Percentiles rank a stretch among this genome's conserved stretches.
Evolutionary conservation across 345 rosid genomes (phyloP).

Genomic region (Eutrema heterophyllum): DNA sequence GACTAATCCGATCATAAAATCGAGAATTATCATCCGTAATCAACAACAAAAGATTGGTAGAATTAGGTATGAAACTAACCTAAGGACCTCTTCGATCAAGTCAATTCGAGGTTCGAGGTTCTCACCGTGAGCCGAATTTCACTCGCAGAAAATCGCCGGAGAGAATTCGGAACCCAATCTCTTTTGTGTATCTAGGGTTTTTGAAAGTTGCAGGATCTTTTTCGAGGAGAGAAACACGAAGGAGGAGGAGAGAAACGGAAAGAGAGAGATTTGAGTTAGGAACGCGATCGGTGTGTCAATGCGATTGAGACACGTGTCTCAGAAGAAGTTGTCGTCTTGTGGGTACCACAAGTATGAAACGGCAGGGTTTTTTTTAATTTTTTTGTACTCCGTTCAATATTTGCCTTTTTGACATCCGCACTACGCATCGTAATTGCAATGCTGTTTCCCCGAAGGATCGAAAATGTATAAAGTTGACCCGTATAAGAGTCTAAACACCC

Average conservation of each 20-base stretch:
- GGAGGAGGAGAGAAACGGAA: neutral
- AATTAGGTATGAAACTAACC: neutral
- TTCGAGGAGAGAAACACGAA: neutral
- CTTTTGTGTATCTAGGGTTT: constrained; percentile 19
- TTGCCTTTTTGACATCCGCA: neutral
- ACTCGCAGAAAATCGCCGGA: neutral
- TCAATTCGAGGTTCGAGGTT: neutral
- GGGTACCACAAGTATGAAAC: neutral
- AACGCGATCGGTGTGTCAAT: neutral
- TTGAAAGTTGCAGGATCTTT: neutral
- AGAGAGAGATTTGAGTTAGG: neutral
- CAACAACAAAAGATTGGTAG: neutral
- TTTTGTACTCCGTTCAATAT: neutral
- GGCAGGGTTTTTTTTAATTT: neutral
- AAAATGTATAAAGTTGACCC: neutral
- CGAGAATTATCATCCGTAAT: neutral
- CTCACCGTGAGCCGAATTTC: constrained; percentile 18
- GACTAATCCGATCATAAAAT: neutral
- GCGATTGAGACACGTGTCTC: constrained; percentile 14
- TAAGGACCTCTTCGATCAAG: constrained; percentile 12
- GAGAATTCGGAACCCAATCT: neutral
- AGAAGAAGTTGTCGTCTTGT: neutral
- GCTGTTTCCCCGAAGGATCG: neutral
- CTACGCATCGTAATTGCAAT: neutral
- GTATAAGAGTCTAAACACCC: neutral